A percentile compares a stretch with the other conserved stretches of the same genome.
phyloP scores from a whole-genome alignment of 345 rosid genomes.

The Clausena lansium region DNA sequence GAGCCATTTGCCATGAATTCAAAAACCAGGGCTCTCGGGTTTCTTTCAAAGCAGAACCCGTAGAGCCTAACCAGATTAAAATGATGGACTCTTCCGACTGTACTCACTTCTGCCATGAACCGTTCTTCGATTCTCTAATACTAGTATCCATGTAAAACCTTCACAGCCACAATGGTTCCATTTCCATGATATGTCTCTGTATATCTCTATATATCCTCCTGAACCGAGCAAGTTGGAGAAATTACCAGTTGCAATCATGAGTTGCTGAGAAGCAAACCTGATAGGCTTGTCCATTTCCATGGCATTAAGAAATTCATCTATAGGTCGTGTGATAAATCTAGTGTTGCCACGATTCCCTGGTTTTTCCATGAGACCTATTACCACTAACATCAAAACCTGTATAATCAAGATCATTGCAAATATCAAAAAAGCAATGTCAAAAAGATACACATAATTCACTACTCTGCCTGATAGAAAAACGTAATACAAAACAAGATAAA shows the following conservation, averaged over 20 bases:
- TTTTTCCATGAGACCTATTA: not conserved
- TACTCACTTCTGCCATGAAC: conserved; percentile 41
- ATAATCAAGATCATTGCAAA: not conserved
- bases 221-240: conserved; percentile 16
- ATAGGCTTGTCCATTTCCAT: conserved; percentile 21
- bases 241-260: conserved; percentile 10
- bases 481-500: too few species aligned
- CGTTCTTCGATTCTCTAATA: conserved; percentile 31
- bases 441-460: not conserved
- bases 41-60: conserved; percentile 35
- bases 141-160: conserved; percentile 16
- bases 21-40: conserved; percentile 28
- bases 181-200: conserved; percentile 20
- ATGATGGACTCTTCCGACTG: conserved; percentile 43
- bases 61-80: conserved; percentile 31
- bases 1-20: conserved; percentile 46
- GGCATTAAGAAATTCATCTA: conserved; percentile 11
- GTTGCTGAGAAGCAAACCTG: conserved; percentile 20
- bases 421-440: not conserved
- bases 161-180: conserved; percentile 24
- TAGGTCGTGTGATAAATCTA: not conserved
- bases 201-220: conserved; percentile 13
- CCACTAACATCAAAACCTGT: not conserved
- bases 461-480: not conserved
- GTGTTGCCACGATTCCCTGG: not conserved